Percentiles rank a stretch among this genome's conserved stretches.
Conservation (phyloP, 75 land plant genomes). For the Cunninghamia lanceolata region DNA sequence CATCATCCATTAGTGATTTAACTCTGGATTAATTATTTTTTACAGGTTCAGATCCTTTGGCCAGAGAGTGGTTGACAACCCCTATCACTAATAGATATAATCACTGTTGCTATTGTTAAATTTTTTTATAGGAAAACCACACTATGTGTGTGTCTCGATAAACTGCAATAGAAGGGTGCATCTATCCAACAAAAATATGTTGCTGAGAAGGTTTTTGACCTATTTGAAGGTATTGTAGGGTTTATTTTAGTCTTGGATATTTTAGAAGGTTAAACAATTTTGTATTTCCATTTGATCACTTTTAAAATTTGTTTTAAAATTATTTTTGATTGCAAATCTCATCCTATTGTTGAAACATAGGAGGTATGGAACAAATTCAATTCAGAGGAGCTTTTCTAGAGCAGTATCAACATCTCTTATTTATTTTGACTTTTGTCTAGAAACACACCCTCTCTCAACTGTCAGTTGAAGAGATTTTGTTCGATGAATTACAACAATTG, state of each 20-base stretch:
- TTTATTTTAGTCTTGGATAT: not conserved
- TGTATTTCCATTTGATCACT: not conserved
- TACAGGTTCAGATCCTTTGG: constrained; percentile 58
- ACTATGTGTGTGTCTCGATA: constrained; percentile 79
- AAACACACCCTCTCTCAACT: not conserved
- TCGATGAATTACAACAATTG: not conserved
- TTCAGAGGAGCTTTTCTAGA: constrained; percentile 28
- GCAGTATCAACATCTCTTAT: not conserved
- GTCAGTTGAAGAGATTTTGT: not conserved
- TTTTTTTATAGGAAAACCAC: constrained; percentile 75
- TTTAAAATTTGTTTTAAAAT: not conserved
- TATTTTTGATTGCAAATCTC: not conserved
- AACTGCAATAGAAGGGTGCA: constrained; percentile 80
- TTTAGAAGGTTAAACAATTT: not conserved
- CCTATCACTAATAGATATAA: constrained; percentile 56
- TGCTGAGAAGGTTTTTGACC: constrained; percentile 84
- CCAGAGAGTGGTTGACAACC: constrained; percentile 81
- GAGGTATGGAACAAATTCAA: constrained; percentile 50
- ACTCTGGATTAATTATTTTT: not conserved
- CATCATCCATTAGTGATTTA: not conserved
- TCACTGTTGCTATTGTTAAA: constrained; percentile 60
- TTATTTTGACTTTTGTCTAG: not conserved
- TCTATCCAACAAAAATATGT: constrained; percentile 81
- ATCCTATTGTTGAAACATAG: not conserved
- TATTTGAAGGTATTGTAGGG: constrained; percentile 58